phyloP scores from a whole-genome alignment of 1,284 basidiomycete species.

The Rhodotorula sp. region DNA sequence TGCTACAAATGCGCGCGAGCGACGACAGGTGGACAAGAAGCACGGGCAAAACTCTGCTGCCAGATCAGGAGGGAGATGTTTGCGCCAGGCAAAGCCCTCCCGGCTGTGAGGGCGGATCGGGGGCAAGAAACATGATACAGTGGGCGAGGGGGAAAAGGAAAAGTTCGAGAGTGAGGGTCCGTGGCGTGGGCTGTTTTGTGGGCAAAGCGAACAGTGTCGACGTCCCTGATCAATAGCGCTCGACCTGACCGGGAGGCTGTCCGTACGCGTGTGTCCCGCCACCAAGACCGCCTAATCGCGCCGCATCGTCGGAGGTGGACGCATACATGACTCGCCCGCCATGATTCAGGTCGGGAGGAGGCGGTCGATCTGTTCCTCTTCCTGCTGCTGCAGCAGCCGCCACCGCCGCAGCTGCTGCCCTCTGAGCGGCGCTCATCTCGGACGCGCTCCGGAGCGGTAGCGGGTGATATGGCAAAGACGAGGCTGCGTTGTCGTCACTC shows the following conservation, averaged over 20 bases:
- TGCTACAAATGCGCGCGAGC: not conserved
- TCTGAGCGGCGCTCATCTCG: conserved; percentile 10
- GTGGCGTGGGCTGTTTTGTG: no score
- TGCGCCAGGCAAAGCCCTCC: not conserved
- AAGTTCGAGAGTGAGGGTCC: not conserved
- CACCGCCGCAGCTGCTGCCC: not conserved
- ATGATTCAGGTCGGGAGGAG: not conserved
- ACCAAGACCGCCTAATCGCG: no score
- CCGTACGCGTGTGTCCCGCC: no score
- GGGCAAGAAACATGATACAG: no score
- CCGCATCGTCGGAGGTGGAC: no score
- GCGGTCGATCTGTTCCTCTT: no score
- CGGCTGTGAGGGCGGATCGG: not conserved
- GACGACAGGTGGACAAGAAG: not conserved
- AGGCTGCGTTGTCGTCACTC: no score
- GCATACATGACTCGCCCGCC: not conserved
- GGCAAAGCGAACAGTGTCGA: no score
- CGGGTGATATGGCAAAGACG: conserved; percentile 1
- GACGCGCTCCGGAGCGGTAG: conserved; percentile 22
- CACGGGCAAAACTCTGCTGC: no score
- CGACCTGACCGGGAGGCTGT: no score
- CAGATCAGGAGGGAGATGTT: not conserved
- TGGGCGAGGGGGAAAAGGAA: not conserved
- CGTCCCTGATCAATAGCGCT: no score
- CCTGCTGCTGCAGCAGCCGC: not conserved